A percentile compares a stretch with the other conserved stretches of the same genome.
Conservation (phyloP, 208 protist genomes). For the Leishmania turanica region DNA sequence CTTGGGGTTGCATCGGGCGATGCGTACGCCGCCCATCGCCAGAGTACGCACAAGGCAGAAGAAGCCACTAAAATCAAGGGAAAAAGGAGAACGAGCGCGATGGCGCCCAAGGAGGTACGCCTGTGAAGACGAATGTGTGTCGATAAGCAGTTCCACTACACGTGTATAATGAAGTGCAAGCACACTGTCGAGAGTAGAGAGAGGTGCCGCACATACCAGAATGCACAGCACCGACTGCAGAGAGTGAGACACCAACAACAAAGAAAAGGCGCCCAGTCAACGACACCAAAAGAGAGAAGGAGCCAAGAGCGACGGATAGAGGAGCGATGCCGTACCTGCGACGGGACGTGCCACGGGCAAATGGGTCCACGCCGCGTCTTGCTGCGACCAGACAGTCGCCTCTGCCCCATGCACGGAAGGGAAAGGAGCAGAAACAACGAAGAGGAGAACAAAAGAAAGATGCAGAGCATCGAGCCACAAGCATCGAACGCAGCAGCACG, state of each 20-base stretch:
- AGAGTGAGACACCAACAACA: conserved; percentile 4
- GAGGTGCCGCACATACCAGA: not conserved
- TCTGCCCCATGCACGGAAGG: not conserved
- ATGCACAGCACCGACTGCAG: not conserved
- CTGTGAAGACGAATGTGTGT: not conserved
- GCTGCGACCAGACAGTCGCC: not conserved
- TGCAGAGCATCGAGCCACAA: not conserved
- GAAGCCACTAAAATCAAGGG: not conserved
- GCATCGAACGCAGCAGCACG: not conserved
- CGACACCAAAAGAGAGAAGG: not conserved
- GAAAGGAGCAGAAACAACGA: not conserved
- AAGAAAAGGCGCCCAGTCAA: not conserved
- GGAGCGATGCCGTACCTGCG: not conserved
- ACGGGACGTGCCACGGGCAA: not conserved
- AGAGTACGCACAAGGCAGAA: not conserved
- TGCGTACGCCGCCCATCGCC: conserved; percentile 48
- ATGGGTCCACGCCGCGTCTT: not conserved
- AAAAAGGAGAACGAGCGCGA: not conserved
- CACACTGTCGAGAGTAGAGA: conserved; percentile 8
- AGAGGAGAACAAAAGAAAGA: not conserved
- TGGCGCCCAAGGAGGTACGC: not conserved
- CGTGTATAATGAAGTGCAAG: not conserved
- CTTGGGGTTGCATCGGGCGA: conserved; percentile 81
- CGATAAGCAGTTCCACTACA: not conserved
- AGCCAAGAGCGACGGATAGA: not conserved